These are phyloP conservation scores for Ilex asprella DNA, from an alignment of 257 asterid species.

Conservation along the genomic window DNA sequence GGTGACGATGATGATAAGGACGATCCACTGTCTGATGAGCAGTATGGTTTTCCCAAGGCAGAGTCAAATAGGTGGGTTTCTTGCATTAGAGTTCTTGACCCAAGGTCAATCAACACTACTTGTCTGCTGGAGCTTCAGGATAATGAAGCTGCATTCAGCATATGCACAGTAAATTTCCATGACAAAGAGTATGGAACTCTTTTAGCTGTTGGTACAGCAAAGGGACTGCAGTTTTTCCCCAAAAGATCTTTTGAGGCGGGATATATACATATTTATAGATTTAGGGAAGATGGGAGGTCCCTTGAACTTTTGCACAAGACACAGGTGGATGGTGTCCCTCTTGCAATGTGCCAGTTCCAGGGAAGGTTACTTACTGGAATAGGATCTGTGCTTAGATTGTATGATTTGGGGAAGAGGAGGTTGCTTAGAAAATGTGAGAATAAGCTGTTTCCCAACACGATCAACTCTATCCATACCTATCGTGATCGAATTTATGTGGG, in stretches of 20 bases:
- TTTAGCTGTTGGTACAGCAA: constrained; percentile 94
- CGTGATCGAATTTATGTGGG: constrained; percentile 98
- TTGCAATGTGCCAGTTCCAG: constrained; percentile 91
- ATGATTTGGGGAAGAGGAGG: constrained; percentile 88
- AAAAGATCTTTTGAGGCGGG: constrained; percentile 79
- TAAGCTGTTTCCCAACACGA: constrained; percentile 81
- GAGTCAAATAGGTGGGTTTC: constrained; percentile 95
- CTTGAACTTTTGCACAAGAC: constrained; percentile 97
- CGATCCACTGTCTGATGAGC: constrained; percentile 93
- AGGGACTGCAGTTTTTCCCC: constrained; percentile 95
- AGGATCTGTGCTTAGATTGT: constrained; percentile 87
- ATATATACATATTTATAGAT: constrained; percentile 84
- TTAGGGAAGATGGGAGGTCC: constrained; percentile 91
- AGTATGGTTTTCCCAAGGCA: constrained; percentile 94
- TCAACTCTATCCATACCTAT: constrained; percentile 82
- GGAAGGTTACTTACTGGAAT: constrained; percentile 92
- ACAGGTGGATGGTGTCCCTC: constrained; percentile 95
- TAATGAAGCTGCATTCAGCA: constrained; percentile 96
- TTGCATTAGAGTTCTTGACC: constrained; percentile 94
- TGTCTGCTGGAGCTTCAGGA: constrained; percentile 98
- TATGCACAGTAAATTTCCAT: constrained; percentile 91
- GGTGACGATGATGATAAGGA: constrained; percentile 64
- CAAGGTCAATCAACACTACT: constrained; percentile 73
- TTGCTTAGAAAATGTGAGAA: constrained; percentile 96
- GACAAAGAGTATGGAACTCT: constrained; percentile 95